These are phyloP conservation scores for Colletotrichum magnum DNA, from an alignment of 2,329 filamentous ascomycete species.

Conservation along the genomic window DNA sequence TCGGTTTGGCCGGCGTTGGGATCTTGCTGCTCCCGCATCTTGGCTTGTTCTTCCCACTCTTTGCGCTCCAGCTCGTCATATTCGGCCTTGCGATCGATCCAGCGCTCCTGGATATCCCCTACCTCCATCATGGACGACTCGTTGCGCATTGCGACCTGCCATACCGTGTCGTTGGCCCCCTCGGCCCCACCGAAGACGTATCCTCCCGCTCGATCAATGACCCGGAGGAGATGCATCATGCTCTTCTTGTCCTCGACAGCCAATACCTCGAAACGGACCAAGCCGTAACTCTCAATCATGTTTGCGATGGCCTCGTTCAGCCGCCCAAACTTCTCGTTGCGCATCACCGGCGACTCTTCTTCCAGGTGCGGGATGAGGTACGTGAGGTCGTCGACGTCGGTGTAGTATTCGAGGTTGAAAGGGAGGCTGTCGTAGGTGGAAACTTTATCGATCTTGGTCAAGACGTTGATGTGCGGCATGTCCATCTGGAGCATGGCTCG, in stretches of 20 bases:
- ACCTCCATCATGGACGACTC: conserved; percentile 83
- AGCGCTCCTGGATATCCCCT: conserved; percentile 93
- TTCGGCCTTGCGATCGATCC: conserved; percentile 91
- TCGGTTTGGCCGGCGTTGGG: conserved; percentile 9
- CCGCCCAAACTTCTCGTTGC: conserved; percentile 82
- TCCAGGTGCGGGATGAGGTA: conserved; percentile 87
- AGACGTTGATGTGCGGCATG: conserved; percentile 93
- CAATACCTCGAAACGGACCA: conserved; percentile 93
- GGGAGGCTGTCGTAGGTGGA: conserved; percentile 86
- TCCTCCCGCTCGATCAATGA: conserved; percentile 92
- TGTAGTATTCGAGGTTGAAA: conserved; percentile 98
- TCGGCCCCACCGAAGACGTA: conserved; percentile 94
- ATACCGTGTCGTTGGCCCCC: conserved; percentile 95
- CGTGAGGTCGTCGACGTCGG: conserved; percentile 92
- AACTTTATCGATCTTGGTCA: conserved; percentile 98
- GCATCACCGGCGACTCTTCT: conserved; percentile 79
- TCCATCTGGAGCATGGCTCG: conserved; percentile 99
- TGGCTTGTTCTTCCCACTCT: conserved; percentile 82
- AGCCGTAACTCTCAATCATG: conserved; percentile 88
- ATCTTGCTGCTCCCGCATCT: conserved; percentile 53
- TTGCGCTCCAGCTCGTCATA: conserved; percentile 85
- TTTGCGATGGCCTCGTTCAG: conserved; percentile 90
- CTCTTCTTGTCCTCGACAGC: conserved; percentile 97
- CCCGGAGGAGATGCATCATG: conserved; percentile 91
- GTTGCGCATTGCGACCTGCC: conserved; percentile 93